Base-by-base conservation (phyloP, 352 stramenopile genomes). In the Phytopythium oedochilum region DNA sequence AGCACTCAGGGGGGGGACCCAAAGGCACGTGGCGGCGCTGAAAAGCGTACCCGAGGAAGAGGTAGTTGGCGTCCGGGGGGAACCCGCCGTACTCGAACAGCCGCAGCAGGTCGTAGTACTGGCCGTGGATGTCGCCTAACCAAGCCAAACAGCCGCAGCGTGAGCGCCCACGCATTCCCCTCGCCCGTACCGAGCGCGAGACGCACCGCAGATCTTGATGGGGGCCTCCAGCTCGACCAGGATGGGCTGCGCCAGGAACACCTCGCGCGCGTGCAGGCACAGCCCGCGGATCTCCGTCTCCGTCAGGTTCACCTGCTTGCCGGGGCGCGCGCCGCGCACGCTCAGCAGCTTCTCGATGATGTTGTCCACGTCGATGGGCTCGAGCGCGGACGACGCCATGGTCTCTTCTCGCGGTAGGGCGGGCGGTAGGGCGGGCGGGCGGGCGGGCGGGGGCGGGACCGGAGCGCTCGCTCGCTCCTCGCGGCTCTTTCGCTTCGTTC, bases 241-340 rank as follows among this genome's bases (percentile, higher is more conserved):
- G 72, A 99, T 99, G 7, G 97, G 97, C 73, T 99, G 97, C 34
- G 82, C 80, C 58, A 99, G 97, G 65, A 99, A 98, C 46, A 99
- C 88, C 68, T 99, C 97, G 55, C 96, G 86, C 52, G 92, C 88
- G 47, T 98, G 93, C 26, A 98, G 74, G 61, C 97, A 99, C n/a
- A 99, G 86, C 58, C 96, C 97, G 43, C 96, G 96, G 59, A 99
- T 98, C 71, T 99, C 95, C 40, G 78, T 86, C 75, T 99, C 96
- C 8, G 88, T 88, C 20, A 99, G 78, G 62, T 97, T 92, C 42
- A 99, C 97, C 71, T 97, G 75, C 70, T 88, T 87, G 49, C 88
- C 89, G 23, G 89, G 89, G 44, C 88, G 74, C 31, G 87, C 83
- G 43, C 87, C 88, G 54, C 89, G 75, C 55, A 98, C 91, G 55